Evolutionary conservation across 2,329 filamentous ascomycete species (phyloP).

Genomic region (Colletotrichum sublineola): DNA sequence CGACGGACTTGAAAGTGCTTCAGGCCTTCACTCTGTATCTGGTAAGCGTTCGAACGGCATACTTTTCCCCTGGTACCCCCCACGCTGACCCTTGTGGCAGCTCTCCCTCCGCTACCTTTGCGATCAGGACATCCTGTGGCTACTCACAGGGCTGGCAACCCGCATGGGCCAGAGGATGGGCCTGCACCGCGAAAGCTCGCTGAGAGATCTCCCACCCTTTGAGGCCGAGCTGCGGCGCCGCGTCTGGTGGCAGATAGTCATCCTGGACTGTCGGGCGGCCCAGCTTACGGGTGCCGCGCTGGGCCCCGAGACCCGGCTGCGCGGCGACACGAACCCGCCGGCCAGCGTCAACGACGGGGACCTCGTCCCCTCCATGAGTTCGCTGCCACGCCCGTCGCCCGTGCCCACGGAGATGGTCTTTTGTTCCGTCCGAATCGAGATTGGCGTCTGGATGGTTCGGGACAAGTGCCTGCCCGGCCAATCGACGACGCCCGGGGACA

Average conservation of each 20-base stretch:
- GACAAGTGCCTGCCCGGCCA: conserved; percentile 8
- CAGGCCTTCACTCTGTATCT: conserved; percentile 71
- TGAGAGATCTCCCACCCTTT: conserved; percentile 68
- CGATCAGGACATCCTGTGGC: conserved; percentile 70
- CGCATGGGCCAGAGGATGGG: conserved; percentile 77
- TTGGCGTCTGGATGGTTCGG: conserved; percentile 26
- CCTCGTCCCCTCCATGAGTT: conserved; percentile 59
- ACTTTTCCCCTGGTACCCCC: too few relatives aligned
- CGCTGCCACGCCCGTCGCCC: conserved; percentile 52
- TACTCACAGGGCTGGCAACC: conserved; percentile 71
- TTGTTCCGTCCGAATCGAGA: conserved; percentile 33
- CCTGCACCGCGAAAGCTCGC: conserved; percentile 71
- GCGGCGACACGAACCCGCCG: conserved; percentile 60
- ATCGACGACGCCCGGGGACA: neutral
- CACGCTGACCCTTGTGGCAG: conserved; percentile 51
- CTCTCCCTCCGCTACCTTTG: conserved; percentile 68
- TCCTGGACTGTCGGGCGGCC: conserved; percentile 69
- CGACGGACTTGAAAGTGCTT: conserved; percentile 68
- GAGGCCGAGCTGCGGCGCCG: conserved; percentile 75
- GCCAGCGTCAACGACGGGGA: conserved; percentile 71
- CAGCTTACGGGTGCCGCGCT: conserved; percentile 47
- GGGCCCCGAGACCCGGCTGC: conserved; percentile 61
- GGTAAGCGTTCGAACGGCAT: conserved; percentile 51
- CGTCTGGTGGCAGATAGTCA: conserved; percentile 75
- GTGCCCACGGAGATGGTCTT: conserved; percentile 29